Base-by-base conservation (phyloP, 1,284 basidiomycete genomes). In the Malassezia brasiliensis region DNA sequence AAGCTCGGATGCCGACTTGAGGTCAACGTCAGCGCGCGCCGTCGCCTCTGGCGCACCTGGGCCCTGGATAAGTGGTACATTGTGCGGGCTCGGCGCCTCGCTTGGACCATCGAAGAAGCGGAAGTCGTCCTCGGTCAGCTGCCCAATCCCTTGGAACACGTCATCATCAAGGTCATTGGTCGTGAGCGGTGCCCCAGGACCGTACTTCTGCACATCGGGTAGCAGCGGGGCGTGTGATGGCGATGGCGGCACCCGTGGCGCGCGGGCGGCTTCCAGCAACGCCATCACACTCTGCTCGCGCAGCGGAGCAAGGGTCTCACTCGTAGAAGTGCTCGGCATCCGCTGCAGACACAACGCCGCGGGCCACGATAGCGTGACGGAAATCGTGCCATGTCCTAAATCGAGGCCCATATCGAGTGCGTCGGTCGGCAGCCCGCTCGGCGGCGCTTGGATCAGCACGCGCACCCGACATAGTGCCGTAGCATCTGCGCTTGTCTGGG, bases 101-200 rank as follows among this genome's bases (percentile, higher is more conserved):
- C n/a, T 10, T 9, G 45, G 31, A 5, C 31, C 45, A 25, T 39
- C 39, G 46, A 56, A 56, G 39, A 56, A 56, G 19, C 47, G 36
- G 11, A 56, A 31, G 19, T 56, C 54, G 22, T 56, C 54, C 30
- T 56, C 44, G 5, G 54, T 56, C n/a, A 56, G 54, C 39, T 56
- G 49, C 7, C 49, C 54, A 19, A 56, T 52, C 12, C 47, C 44
- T 17, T 36, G 35, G 25, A 51, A 56, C 15, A 56, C 40, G 10
- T 52, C 54, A 8, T 52, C 49, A 5, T 47, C 45, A 15, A 22
- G 14, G 3, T 20, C 38, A 38, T 19, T n/a, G 25, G 30, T 35
- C 0, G 41, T 6, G 19, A 15, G 37, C 30, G 52, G 46, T 19
- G 34, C 35, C 14, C 41, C 48, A 28, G 25, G 19, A 2, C 48